These are phyloP conservation scores for Lentinula novae-zelandiae DNA, from an alignment of 1,284 basidiomycete genomes.

Conservation along the genomic window DNA sequence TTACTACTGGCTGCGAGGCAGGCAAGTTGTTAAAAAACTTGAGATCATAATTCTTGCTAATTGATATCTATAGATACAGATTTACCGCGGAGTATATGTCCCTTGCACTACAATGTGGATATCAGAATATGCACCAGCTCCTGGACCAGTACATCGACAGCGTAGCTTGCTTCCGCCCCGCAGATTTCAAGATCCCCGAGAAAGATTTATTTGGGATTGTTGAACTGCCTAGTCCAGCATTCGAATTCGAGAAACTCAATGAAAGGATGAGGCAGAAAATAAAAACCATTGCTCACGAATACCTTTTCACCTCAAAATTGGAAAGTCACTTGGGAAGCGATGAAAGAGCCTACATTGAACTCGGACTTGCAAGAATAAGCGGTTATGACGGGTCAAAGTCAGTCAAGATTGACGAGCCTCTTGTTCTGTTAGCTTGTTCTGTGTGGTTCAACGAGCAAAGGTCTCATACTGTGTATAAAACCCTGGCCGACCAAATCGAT, in stretches of 20 bases:
- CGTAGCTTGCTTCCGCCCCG: not conserved
- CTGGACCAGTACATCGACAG: conserved; percentile 2
- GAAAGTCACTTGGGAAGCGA: not conserved
- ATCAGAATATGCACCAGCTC: not conserved
- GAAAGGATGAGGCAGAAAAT: not conserved
- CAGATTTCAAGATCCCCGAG: not conserved
- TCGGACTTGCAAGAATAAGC: not conserved
- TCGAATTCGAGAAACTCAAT: not conserved
- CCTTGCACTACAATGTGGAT: conserved; percentile 5
- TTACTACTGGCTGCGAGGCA: too few species aligned
- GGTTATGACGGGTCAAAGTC: not conserved
- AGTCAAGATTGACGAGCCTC: not conserved
- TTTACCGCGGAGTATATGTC: conserved; percentile 11
- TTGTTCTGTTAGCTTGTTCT: not conserved
- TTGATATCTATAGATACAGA: not conserved
- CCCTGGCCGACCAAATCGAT: not conserved
- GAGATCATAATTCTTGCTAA: too few species aligned
- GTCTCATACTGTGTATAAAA: not conserved
- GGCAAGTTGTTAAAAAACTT: too few species aligned
- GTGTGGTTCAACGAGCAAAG: not conserved
- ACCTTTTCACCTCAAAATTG: not conserved
- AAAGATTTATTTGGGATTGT: not conserved
- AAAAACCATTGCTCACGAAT: not conserved
- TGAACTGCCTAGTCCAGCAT: not conserved
- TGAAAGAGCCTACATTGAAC: not conserved